A percentile compares a stretch with the other conserved stretches of the same genome.
phyloP scores from a whole-genome alignment of 2,329 filamentous ascomycete genomes.

The Aspergillus transmontanensis region DNA sequence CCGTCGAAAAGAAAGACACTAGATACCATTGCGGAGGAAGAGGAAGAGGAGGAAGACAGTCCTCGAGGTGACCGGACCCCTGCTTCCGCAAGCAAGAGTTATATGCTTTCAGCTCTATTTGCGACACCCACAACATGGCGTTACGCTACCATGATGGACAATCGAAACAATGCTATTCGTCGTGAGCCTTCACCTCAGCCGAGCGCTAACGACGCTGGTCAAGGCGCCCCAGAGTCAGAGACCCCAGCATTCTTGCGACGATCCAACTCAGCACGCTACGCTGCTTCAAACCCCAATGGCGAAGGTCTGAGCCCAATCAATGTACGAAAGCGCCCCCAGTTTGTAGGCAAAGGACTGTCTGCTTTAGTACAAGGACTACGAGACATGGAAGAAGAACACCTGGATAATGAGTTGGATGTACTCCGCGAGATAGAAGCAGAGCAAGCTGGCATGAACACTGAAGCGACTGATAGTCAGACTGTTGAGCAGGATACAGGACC shows the following conservation, averaged over 20 bases:
- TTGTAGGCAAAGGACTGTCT: slow-evolving; percentile 43
- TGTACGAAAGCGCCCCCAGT: slow-evolving; percentile 37
- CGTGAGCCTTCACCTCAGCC: slow-evolving; percentile 10
- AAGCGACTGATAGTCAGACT: slow-evolving; percentile 42
- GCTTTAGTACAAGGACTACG: slow-evolving; percentile 42
- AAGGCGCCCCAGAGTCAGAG: slow-evolving; percentile 29
- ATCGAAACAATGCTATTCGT: slow-evolving; percentile 24
- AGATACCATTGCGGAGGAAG: slow-evolving; percentile 30
- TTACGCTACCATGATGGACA: slow-evolving; percentile 44
- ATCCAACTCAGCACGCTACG: slow-evolving; percentile 35
- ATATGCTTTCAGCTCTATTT: slow-evolving; percentile 49
- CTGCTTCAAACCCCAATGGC: slow-evolving; percentile 14
- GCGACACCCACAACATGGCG: slow-evolving; percentile 49
- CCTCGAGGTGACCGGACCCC: slow-evolving; percentile 40
- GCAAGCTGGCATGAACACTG: slow-evolving; percentile 29
- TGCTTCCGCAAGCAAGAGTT: slow-evolving; percentile 47
- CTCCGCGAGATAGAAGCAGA: slow-evolving; percentile 48
- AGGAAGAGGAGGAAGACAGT: slow-evolving; percentile 27
- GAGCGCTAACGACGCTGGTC: slow-evolving; percentile 4
- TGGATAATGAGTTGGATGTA: slow-evolving; percentile 48
- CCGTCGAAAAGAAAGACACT: slow-evolving; percentile 38
- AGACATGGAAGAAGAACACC: slow-evolving; percentile 44
- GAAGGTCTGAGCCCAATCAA: slow-evolving; percentile 41
- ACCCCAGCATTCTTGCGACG: slow-evolving; percentile 45
- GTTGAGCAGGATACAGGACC: slow-evolving; percentile 16